phyloP scores from a whole-genome alignment of 177 flowering plant genomes.

The Vitis hybrid region DNA sequence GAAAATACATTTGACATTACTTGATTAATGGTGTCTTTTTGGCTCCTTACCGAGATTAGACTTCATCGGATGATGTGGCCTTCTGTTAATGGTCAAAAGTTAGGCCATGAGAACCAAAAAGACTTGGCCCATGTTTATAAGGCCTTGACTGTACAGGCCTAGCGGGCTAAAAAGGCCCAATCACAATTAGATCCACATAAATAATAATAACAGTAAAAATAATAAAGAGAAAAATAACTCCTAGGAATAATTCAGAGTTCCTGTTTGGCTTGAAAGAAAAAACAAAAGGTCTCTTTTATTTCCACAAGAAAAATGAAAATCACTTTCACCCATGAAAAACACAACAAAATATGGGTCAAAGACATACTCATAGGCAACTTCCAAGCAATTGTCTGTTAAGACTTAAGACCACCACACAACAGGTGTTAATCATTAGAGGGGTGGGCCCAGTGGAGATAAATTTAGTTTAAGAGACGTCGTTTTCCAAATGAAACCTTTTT shows the following conservation, averaged over 20 bases:
- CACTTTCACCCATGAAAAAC: background rate
- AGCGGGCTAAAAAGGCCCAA: no score
- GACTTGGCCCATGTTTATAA: no score
- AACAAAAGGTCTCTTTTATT: constrained; percentile 3
- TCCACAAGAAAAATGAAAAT: background rate
- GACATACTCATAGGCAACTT: background rate
- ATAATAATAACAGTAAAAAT: no score
- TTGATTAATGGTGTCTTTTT: no score
- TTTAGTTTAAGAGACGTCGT: background rate
- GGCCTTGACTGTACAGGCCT: no score
- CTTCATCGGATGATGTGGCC: no score
- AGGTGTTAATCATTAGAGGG: background rate
- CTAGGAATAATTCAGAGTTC: background rate
- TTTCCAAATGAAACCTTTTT: background rate
- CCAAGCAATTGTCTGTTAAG: background rate
- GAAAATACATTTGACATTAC: no score
- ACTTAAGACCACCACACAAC: background rate
- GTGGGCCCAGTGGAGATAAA: background rate
- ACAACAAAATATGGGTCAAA: background rate
- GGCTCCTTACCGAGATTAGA: no score
- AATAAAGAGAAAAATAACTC: no score
- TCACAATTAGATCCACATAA: no score
- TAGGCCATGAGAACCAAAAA: no score
- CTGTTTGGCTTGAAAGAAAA: background rate
- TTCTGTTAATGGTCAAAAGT: no score